phyloP scores from a whole-genome alignment of 495 filamentous ascomycete genomes.

The Achaetomiella virescens region DNA sequence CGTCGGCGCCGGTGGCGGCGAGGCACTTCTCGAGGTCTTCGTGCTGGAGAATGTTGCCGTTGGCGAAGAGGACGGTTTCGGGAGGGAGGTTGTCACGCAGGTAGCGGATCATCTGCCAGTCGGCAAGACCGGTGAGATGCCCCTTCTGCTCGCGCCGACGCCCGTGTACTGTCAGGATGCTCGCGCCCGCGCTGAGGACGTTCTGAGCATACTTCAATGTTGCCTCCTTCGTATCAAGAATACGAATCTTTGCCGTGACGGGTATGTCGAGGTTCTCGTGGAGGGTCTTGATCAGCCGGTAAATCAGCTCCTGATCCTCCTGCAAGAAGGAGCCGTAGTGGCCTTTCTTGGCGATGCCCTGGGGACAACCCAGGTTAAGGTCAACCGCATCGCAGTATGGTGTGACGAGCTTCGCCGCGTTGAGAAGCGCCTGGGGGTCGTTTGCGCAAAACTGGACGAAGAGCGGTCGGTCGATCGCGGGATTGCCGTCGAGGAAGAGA shows the following conservation, averaged over 20 bases:
- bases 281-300: conserved; percentile 67
- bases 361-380: conserved; percentile 95
- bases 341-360: conserved; percentile 85
- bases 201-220: conserved; percentile 86
- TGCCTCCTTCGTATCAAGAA: conserved; percentile 78
- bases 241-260: conserved; percentile 90
- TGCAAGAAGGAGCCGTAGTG: conserved; percentile 93
- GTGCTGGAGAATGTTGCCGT: conserved; percentile 84
- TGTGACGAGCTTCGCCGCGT: conserved; percentile 66
- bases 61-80: conserved; percentile 91
- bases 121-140: conserved; percentile 87
- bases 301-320: conserved; percentile 82
- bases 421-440: conserved; percentile 66
- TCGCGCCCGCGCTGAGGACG: conserved; percentile 82
- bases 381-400: conserved; percentile 93
- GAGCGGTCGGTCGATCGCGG: conserved; percentile 72
- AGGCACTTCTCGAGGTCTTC: conserved; percentile 77
- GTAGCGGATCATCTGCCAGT: conserved; percentile 79
- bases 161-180: conserved; percentile 88
- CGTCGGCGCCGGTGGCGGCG: conserved; percentile 81
- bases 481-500: conserved; percentile 78
- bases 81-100: conserved; percentile 75
- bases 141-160: conserved; percentile 88
- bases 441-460: conserved; percentile 98
- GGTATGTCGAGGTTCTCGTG: conserved; percentile 68